Base-by-base conservation (phyloP, 2,329 filamentous ascomycete species). In the Xenoacremonium recifei region DNA sequence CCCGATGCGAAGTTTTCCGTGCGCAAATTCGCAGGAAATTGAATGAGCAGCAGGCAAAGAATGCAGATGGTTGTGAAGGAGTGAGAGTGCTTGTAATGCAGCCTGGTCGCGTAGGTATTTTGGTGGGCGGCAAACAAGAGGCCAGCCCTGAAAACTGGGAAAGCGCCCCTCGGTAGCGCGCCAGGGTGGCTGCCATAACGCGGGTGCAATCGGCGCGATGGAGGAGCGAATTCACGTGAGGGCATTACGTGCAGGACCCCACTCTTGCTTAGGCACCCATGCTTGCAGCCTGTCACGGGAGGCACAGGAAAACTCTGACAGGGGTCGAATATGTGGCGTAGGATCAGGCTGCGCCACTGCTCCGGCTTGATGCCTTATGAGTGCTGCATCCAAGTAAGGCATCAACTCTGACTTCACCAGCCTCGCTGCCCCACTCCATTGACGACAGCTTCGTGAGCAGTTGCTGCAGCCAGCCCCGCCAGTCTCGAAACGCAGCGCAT, bases 201-300 rank as follows among this genome's bases (percentile, higher is more conserved):
- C 38, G 47, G 49, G 43, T 47, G 29, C 31, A 42, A 36, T 48
- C 48, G 53, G 59, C 65, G 63, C 65, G 65, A 63, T 41, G 42
- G 38, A 50, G 53, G 57, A 60, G 54, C 65, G 65, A 59, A 45
- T 37, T 62, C 65, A 68, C 64, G 63, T 68, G 65, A 62, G 25
- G 47, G 2, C 23, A 21, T 30, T 25, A n/a, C 17, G 17, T 38
- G 30, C 16, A 31, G 27, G 10, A 34, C 19, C 13, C 23, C 23
- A 27, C 23, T 13, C 15, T 27, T 10, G 29, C 29, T 42, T 48
- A 67, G 65, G 64, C 64, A 67, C 56, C 61, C 55, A 54, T 46
- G 29, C 7, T 32, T 27, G n/a, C n/a, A n/a, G n/a, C n/a, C n/a
- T n/a, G n/a, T 27, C 23, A 27, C 23, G 23, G 23, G 23, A n/a